These are phyloP conservation scores for Agrocybe chaxingu DNA, from an alignment of 768 basidiomycete genomes.

Conservation along the genomic window DNA sequence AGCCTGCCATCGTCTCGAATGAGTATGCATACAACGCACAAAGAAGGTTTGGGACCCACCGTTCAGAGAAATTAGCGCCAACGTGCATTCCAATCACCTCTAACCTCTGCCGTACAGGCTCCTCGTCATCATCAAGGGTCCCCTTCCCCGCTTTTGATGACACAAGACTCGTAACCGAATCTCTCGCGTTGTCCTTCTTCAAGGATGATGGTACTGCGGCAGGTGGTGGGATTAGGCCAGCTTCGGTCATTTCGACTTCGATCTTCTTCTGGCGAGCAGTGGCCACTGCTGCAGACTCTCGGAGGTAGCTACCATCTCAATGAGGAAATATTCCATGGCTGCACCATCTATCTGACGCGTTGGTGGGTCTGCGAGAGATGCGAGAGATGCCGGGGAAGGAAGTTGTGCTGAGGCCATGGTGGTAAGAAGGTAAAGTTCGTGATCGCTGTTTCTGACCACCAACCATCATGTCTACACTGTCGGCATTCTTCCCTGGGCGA, in stretches of 20 bases:
- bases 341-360: slow-evolving; percentile 58
- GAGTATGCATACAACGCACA: not conserved
- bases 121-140: slow-evolving; percentile 66
- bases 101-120: slow-evolving; percentile 62
- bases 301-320: slow-evolving; percentile 77
- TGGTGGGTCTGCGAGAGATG: slow-evolving; percentile 65
- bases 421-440: slow-evolving; percentile 14
- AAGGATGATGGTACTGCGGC: slow-evolving; percentile 34
- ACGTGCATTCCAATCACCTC: slow-evolving; percentile 86
- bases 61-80: slow-evolving; percentile 82
- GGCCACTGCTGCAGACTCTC: slow-evolving; percentile 72
- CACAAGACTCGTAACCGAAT: slow-evolving; percentile 39
- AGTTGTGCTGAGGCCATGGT: slow-evolving; percentile 20
- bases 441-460: slow-evolving; percentile 9
- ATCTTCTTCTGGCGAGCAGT: slow-evolving; percentile 60
- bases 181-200: slow-evolving; percentile 38
- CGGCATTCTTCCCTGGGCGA: slow-evolving; percentile 23
- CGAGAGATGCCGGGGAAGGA: slow-evolving; percentile 27
- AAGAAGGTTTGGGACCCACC: slow-evolving; percentile 43
- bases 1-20: slow-evolving; percentile 43
- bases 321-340: slow-evolving; percentile 83
- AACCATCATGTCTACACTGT: slow-evolving; percentile 19
- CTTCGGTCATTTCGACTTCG: slow-evolving; percentile 77
- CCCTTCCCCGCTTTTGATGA: slow-evolving; percentile 30
- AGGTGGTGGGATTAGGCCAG: slow-evolving; percentile 63